A percentile compares a stretch with the other conserved stretches of the same genome.
Conservation (phyloP, 2,329 filamentous ascomycete genomes). For the Diaporthe humulicola region DNA sequence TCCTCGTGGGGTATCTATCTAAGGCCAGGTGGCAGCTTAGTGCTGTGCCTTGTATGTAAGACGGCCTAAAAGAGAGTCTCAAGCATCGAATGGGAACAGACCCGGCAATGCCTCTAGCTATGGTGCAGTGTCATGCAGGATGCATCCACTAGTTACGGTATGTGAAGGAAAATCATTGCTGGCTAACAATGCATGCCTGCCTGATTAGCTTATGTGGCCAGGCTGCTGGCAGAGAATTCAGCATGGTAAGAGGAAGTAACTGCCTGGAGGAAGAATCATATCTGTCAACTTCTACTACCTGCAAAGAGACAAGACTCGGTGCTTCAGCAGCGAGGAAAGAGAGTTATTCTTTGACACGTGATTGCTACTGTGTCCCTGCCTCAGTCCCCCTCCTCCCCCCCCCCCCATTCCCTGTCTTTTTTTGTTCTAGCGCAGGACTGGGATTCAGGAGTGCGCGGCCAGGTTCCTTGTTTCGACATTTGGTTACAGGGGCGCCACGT, state of each 20-base stretch:
- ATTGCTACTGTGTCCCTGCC: neutral
- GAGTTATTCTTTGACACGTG: constrained; percentile 1
- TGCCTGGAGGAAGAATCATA: neutral
- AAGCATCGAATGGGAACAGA: neutral
- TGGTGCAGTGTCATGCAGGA: neutral
- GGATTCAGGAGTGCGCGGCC: constrained; percentile 13
- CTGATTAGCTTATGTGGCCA: neutral
- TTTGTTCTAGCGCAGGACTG: constrained; percentile 19
- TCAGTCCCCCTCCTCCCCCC: neutral
- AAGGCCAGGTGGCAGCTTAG: constrained; percentile 25
- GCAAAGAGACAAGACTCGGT: neutral
- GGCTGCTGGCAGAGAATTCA: neutral
- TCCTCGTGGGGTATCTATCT: neutral
- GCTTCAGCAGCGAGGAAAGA: neutral
- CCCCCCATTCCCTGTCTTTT: neutral
- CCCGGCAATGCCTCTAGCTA: neutral
- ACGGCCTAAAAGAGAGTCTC: neutral
- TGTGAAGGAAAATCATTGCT: neutral
- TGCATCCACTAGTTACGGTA: neutral
- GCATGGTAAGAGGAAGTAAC: neutral
- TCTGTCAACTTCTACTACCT: neutral
- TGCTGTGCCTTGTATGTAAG: neutral
- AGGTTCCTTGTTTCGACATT: constrained; percentile 28
- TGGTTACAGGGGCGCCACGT: constrained; percentile 29
- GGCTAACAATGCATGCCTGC: neutral